Percentiles rank a stretch among this genome's conserved stretches.
These are phyloP conservation scores for Arctostaphylos glauca DNA, from an alignment of 148 eudicot species.

Conservation along the genomic window DNA sequence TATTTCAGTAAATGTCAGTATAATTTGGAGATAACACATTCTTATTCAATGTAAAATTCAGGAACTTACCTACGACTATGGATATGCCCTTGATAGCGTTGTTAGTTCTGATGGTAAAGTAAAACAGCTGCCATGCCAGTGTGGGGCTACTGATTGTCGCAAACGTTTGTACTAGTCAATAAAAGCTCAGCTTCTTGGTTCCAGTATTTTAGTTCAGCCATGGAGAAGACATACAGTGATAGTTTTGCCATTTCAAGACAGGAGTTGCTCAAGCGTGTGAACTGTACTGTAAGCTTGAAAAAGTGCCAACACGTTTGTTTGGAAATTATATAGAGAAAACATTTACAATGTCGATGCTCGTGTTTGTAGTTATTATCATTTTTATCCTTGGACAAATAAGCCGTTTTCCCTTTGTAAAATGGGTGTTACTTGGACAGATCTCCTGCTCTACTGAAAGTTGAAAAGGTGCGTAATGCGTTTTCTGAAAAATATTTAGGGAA, in stretches of 20 bases:
- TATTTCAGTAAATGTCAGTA: background rate
- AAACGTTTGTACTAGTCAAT: slow-evolving; percentile 33
- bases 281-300: too few relatives aligned
- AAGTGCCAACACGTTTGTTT: too few relatives aligned
- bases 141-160: slow-evolving; percentile 47
- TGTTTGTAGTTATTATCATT: too few relatives aligned
- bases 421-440: too few relatives aligned
- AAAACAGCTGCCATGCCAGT: slow-evolving; percentile 41
- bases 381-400: too few relatives aligned
- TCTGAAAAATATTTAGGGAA: too few relatives aligned
- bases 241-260: background rate
- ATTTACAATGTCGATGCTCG: too few relatives aligned
- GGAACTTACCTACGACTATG: slow-evolving; percentile 17
- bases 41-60: slow-evolving; percentile 7
- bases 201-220: background rate
- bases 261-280: too few relatives aligned
- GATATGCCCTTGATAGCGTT: slow-evolving; percentile 31
- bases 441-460: too few relatives aligned
- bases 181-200: slow-evolving; percentile 8
- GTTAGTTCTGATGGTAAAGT: slow-evolving; percentile 45
- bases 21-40: slow-evolving; percentile 1
- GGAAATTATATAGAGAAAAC: too few relatives aligned
- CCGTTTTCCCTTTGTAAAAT: too few relatives aligned
- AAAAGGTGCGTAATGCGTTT: too few relatives aligned
- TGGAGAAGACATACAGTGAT: background rate